Evolutionary conservation across 305 asterid genomes (phyloP).

Genomic region (Lippia alba): DNA sequence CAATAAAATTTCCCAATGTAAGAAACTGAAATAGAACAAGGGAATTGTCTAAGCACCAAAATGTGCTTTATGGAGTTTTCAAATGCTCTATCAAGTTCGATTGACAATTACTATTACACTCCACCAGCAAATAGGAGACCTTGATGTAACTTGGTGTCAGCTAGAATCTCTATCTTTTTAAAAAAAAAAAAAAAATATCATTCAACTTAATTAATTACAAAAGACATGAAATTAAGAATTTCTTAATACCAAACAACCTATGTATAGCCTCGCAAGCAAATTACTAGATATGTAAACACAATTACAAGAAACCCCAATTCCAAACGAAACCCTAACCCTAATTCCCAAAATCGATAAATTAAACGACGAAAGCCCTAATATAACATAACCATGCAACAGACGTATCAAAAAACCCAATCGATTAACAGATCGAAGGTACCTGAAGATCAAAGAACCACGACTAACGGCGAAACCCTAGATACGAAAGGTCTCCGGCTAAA

Average conservation of each 20-base stretch:
- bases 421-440: conserved; percentile 41
- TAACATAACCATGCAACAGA: conserved; percentile 31
- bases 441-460: conserved; percentile 25
- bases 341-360: conserved; percentile 29
- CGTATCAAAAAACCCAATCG: conserved; percentile 37
- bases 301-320: conserved; percentile 23
- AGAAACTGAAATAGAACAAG: background rate
- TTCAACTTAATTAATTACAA: conserved; percentile 14
- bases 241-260: conserved; percentile 6
- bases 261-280: conserved; percentile 6
- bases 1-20: background rate
- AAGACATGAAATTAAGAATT: background rate
- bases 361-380: background rate
- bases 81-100: conserved; percentile 9
- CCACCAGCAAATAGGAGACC: conserved; percentile 14
- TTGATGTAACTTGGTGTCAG: background rate
- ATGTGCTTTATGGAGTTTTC: background rate
- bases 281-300: conserved; percentile 20
- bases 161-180: background rate
- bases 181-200: background rate
- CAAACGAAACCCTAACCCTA: conserved; percentile 55
- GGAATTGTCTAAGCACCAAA: background rate
- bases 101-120: background rate
- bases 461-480: conserved; percentile 52
- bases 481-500: conserved; percentile 23